phyloP scores from a whole-genome alignment of 1,284 basidiomycete genomes.

The Cryptococcus sp. region DNA sequence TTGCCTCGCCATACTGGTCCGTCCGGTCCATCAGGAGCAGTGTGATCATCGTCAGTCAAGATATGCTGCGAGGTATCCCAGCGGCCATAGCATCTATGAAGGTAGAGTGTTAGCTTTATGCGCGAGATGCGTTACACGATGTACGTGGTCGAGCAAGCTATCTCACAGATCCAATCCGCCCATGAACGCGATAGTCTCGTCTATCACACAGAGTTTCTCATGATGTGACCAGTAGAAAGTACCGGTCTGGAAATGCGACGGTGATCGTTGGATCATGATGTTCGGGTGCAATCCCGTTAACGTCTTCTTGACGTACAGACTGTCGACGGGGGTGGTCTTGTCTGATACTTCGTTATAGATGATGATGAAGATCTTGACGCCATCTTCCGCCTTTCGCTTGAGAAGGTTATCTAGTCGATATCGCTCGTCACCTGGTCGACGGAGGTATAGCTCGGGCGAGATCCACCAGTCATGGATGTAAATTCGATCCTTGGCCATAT shows the following conservation, averaged over 20 bases:
- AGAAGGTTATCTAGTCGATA: conserved; percentile 88
- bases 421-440: conserved; percentile 77
- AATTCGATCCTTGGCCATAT: conserved; percentile 84
- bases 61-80: conserved; percentile 97
- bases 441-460: conserved; percentile 72
- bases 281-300: conserved; percentile 85
- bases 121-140: conserved; percentile 35
- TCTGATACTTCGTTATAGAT: conserved; percentile 98
- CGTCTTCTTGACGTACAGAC: conserved; percentile 88
- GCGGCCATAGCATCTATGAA: conserved; percentile 69
- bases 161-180: conserved; percentile 86
- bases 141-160: neutral
- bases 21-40: conserved; percentile 60
- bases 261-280: conserved; percentile 94
- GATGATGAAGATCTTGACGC: conserved; percentile 95
- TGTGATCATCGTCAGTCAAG: conserved; percentile 76
- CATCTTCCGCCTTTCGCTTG: conserved; percentile 90
- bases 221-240: conserved; percentile 99
- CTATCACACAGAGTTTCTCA: conserved; percentile 97
- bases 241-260: conserved; percentile 95
- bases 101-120: conserved; percentile 7
- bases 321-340: conserved; percentile 88
- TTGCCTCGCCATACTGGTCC: conserved; percentile 75
- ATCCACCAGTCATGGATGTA: conserved; percentile 96
- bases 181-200: conserved; percentile 97